Evolutionary conservation across 306 rosid species (phyloP), one percentile per base, ranked within the genome.

Genomic region (Aeschynomene evenia): DNA sequence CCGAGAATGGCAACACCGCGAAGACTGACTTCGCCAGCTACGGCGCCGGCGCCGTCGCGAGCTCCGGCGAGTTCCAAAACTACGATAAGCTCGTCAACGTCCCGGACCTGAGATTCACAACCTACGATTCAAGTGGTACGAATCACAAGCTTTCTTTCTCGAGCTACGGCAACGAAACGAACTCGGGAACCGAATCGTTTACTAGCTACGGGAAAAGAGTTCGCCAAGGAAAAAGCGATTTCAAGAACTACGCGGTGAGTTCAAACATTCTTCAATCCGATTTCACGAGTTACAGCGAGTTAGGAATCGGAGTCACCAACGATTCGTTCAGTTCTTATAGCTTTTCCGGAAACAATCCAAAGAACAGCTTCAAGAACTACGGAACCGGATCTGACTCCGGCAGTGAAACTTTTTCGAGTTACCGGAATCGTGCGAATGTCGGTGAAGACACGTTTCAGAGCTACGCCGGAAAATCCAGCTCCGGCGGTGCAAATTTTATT

Each of bases 371-470:
- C 78, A 88, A 82, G 24, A 54, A 43, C 21, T 94, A 94, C 69
- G 88, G 85, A 7, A 3, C 57, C 9, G 88, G 89, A 0, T 90
- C 94, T 2, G 63, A n/a, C 3, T 69, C 89, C 4, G 85, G 82
- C 19, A 43, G 60, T 9, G 89, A 87, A 2, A 75, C 66, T 9
- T 94, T 94, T 62, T 6, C 71, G 13, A 85, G 63, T 63, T 94
- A 94, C 70, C 86, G 98, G 55, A 84, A 82, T 31, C 77, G 79
- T 10, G 97, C 98, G 2, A 94, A 94, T 16, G 89, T 81, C 19
- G 98, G 97, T 2, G 84, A 74, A 29, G 86, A 88, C 43, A 56
- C 85, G 26, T 94, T 94, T 68, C 83, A 29, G 29, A 78, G 85
- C 37, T 94, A 94, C 36, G 96, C 83, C 2, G 78, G 73, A 56